Conservation (phyloP, 257 asterid genomes). For the Paraleonurus japonicus region DNA sequence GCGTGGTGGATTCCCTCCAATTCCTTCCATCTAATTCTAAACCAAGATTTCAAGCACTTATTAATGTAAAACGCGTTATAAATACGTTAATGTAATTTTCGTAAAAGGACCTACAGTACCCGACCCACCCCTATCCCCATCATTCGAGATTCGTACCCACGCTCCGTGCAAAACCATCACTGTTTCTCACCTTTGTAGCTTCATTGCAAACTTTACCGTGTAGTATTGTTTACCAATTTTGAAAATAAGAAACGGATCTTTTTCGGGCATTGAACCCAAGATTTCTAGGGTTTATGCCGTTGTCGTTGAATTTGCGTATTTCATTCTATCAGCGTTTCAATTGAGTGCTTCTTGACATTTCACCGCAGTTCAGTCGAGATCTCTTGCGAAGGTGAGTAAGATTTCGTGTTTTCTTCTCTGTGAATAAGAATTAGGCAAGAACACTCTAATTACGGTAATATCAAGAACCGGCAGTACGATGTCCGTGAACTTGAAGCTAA, state of each 20-base stretch:
- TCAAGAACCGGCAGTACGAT: not conserved
- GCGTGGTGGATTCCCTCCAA: too few relatives aligned
- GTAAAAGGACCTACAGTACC: not conserved
- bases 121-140: not conserved
- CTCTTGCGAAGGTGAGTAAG: conserved; percentile 30
- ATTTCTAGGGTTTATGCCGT: conserved; percentile 30
- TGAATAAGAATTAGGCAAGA: not conserved
- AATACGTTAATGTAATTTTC: not conserved
- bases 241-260: conserved; percentile 15
- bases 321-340: not conserved
- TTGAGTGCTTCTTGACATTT: conserved; percentile 14
- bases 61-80: not conserved
- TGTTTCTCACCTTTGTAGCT: not conserved
- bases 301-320: not conserved
- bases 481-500: not conserved
- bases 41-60: too few relatives aligned
- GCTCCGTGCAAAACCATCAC: not conserved
- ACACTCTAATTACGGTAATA: not conserved
- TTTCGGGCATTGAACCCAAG: conserved; percentile 19
- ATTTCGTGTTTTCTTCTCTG: not conserved
- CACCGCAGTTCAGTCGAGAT: conserved; percentile 27
- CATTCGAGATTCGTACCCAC: conserved; percentile 15
- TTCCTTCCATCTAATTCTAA: too few relatives aligned
- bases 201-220: conserved; percentile 1
- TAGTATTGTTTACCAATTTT: not conserved